phyloP scores from a whole-genome alignment of 176 grass and related monocot species.

The Zizania latifolia region DNA sequence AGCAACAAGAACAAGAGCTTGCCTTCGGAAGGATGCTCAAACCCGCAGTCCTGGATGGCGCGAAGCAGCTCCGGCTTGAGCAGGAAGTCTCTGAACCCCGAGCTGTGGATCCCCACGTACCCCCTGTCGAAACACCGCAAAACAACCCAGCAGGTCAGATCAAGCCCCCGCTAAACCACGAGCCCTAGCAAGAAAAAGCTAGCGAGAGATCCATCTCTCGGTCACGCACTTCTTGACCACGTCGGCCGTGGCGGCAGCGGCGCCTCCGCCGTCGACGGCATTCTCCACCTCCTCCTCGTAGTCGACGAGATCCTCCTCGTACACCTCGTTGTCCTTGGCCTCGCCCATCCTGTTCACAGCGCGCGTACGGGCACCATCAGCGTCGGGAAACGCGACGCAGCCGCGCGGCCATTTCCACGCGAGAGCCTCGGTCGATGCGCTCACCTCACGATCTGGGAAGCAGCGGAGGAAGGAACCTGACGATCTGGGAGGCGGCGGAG shows the following conservation, averaged over 20 bases:
- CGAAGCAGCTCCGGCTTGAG: conserved; percentile 96
- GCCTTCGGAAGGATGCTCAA: conserved; percentile 98
- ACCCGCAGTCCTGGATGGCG: conserved; percentile 83
- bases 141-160: not conserved
- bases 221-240: conserved; percentile 69
- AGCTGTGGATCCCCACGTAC: conserved; percentile 95
- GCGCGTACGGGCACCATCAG: too few species aligned
- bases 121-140: conserved; percentile 40
- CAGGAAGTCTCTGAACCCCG: conserved; percentile 93
- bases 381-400: too few species aligned
- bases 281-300: conserved; percentile 97
- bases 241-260: conserved; percentile 54
- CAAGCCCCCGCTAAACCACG: not conserved
- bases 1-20: conserved; percentile 20
- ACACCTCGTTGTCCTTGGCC: conserved; percentile 82
- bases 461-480: not conserved
- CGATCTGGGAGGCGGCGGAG: too few species aligned
- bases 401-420: too few species aligned
- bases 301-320: conserved; percentile 98
- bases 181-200: not conserved
- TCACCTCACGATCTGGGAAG: conserved; percentile 1
- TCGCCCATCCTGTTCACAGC: conserved; percentile 96
- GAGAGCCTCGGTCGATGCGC: too few species aligned
- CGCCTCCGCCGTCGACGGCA: conserved; percentile 53
- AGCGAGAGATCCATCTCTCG: not conserved